These are phyloP conservation scores for Dacryopinax primogenitus DNA, from an alignment of 768 basidiomycete species.

Conservation along the genomic window DNA sequence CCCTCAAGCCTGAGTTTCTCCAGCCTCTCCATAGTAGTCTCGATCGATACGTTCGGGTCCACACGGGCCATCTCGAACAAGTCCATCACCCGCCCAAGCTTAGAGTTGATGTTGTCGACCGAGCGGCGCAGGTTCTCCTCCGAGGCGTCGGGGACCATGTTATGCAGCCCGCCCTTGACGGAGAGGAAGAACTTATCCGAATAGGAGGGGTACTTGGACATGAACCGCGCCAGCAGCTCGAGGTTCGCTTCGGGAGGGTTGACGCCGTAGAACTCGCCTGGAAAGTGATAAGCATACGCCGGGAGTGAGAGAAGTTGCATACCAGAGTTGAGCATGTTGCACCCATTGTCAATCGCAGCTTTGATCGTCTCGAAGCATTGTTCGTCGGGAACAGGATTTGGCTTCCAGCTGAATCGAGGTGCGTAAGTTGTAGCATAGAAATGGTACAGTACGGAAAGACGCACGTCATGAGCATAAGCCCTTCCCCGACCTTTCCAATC, in stretches of 20 bases:
- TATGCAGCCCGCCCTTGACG: constrained; percentile 29
- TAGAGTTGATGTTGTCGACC: constrained; percentile 34
- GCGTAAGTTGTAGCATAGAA: not conserved
- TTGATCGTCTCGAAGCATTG: constrained; percentile 51
- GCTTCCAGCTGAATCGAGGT: constrained; percentile 32
- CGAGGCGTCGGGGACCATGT: constrained; percentile 11
- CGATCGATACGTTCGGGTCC: constrained; percentile 34
- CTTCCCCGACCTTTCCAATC: constrained; percentile 27
- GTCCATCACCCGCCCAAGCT: constrained; percentile 45
- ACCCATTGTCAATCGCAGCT: constrained; percentile 23
- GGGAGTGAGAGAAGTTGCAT: constrained; percentile 12
- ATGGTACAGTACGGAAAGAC: constrained; percentile 13
- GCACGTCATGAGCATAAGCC: constrained; percentile 48
- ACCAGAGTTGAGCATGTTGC: constrained; percentile 38
- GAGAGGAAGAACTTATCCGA: constrained; percentile 28
- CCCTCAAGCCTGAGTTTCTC: constrained; percentile 40
- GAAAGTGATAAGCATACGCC: constrained; percentile 8
- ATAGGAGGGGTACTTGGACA: constrained; percentile 24
- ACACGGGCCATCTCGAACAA: constrained; percentile 44
- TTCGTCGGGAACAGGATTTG: constrained; percentile 39
- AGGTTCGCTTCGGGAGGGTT: constrained; percentile 25
- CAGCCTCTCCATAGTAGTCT: constrained; percentile 35
- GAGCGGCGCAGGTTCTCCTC: constrained; percentile 38
- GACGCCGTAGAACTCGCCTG: constrained; percentile 31
- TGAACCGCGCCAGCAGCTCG: constrained; percentile 29